Base-by-base conservation (phyloP, 2,329 filamentous ascomycete genomes). In the Sporothrix variecibatus region DNA sequence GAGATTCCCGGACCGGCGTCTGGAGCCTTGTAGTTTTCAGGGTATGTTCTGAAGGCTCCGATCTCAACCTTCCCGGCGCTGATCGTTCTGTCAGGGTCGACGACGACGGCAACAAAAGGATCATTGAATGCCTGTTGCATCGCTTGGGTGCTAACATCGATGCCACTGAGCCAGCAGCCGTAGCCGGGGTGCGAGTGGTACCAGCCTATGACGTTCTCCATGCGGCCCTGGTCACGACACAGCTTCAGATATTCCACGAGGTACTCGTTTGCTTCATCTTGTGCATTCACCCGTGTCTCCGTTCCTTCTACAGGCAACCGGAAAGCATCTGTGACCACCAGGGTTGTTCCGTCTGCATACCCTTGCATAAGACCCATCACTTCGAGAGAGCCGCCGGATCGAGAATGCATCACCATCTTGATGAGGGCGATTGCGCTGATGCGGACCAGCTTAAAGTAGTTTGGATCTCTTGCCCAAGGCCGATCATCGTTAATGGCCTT, bases 361-460 rank as follows among this genome's bases (percentile, higher is more conserved):
- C 96, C 96, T 81, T 97, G 93, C 96, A 99, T 99, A 78, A 99
- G 83, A 74, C 96, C 96, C 96, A 99, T 99, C 79, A 99, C 89
- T 85, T 99, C 96, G 77, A 98, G 88, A 38, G 90, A 90, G 74
- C 96, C 95, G 77, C 96, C 96, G 0, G 94, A 95, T n/a, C 96
- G 93, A 11, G 96, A 96, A 82, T 99, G 96, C 93, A 98, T 98
- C 77, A 97, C 94, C 96, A 99, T 99, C 85, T 99, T 99, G 78
- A 98, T 89, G 75, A 99, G 89, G 5, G 96, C 96, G 15, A 97
- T 92, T 74, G 96, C 94, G 71, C 94, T 97, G 83, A 99, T 95
- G 79, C 95, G 94, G 65, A 98, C 94, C 72, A 93, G 89, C 82
- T 95, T 97, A 89, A 98, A 99, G 86, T 98, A 91, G 82, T 94